A percentile compares a stretch with the other conserved stretches of the same genome.
phyloP scores from a whole-genome alignment of 2,329 filamentous ascomycete species.

The Lecanicillium sp. region DNA sequence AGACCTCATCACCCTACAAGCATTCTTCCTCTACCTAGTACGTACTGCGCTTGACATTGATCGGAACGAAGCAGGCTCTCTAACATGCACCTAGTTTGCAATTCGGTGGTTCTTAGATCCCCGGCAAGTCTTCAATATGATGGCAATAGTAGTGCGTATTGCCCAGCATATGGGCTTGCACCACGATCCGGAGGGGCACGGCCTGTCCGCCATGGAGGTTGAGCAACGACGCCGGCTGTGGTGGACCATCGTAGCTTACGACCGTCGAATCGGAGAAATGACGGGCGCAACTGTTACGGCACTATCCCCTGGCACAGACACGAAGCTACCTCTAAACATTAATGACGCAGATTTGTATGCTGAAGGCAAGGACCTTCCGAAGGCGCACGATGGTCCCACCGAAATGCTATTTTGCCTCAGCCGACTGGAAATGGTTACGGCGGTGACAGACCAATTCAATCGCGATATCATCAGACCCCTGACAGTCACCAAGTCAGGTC shows the following conservation, averaged over 20 bases:
- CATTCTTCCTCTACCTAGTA: conserved; percentile 60
- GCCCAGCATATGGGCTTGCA: conserved; percentile 64
- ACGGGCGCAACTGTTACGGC: conserved; percentile 50
- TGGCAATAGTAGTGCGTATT: conserved; percentile 59
- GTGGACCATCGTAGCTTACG: conserved; percentile 65
- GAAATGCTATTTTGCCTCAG: conserved; percentile 55
- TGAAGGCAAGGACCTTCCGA: conserved; percentile 46
- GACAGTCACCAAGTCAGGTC: conserved; percentile 18
- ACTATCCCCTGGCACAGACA: conserved; percentile 45
- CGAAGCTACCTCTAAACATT: conserved; percentile 51
- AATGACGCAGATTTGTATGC: conserved; percentile 53
- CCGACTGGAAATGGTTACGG: conserved; percentile 49
- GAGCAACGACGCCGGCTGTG: conserved; percentile 66
- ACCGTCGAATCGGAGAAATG: conserved; percentile 62
- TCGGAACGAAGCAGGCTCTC: no score
- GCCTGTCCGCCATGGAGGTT: conserved; percentile 50
- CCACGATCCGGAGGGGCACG: conserved; percentile 48
- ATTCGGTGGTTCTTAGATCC: conserved; percentile 54
- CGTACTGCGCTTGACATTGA: no score
- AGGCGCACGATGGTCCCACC: conserved; percentile 41
- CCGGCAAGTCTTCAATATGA: conserved; percentile 36
- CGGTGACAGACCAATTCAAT: conserved; percentile 39
- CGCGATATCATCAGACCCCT: conserved; percentile 26
- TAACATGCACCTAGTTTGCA: no score
- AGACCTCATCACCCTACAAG: conserved; percentile 59